Evolutionary conservation across 2,329 filamentous ascomycete genomes (phyloP).

Genomic region (Drechslerella dactyloides): DNA sequence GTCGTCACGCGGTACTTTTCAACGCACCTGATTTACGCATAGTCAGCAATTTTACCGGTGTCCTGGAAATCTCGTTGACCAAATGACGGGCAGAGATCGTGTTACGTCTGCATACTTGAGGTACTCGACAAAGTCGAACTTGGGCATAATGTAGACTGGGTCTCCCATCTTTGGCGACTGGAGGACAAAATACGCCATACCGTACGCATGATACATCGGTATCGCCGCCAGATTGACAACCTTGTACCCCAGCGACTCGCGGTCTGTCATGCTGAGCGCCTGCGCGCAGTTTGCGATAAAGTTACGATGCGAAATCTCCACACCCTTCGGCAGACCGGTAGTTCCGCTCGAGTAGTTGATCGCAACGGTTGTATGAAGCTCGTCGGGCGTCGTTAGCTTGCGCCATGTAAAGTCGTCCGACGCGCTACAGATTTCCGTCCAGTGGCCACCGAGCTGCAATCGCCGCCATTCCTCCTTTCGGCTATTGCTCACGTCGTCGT

Average conservation of each 20-base stretch:
- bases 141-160: constrained; percentile 78
- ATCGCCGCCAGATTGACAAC: constrained; percentile 58
- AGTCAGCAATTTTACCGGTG: neutral
- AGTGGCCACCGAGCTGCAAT: constrained; percentile 64
- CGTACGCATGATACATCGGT: constrained; percentile 77
- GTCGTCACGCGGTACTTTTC: constrained; percentile 72
- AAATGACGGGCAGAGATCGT: too few relatives aligned
- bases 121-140: constrained; percentile 77
- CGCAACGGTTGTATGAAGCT: constrained; percentile 65
- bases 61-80: too few relatives aligned
- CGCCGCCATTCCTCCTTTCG: constrained; percentile 55
- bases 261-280: constrained; percentile 61
- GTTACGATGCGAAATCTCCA: constrained; percentile 78
- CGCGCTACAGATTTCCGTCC: constrained; percentile 68
- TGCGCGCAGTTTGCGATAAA: constrained; percentile 74
- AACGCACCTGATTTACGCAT: constrained; percentile 60
- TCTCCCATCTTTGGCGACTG: constrained; percentile 65
- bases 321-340: constrained; percentile 83
- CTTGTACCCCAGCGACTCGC: constrained; percentile 58
- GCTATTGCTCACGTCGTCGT: constrained; percentile 59
- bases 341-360: constrained; percentile 82
- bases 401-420: constrained; percentile 70
- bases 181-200: constrained; percentile 73
- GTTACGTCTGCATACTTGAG: constrained; percentile 60
- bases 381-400: constrained; percentile 62